phyloP scores from a whole-genome alignment of 2,329 filamentous ascomycete species.

The Microascus cirrosus region DNA sequence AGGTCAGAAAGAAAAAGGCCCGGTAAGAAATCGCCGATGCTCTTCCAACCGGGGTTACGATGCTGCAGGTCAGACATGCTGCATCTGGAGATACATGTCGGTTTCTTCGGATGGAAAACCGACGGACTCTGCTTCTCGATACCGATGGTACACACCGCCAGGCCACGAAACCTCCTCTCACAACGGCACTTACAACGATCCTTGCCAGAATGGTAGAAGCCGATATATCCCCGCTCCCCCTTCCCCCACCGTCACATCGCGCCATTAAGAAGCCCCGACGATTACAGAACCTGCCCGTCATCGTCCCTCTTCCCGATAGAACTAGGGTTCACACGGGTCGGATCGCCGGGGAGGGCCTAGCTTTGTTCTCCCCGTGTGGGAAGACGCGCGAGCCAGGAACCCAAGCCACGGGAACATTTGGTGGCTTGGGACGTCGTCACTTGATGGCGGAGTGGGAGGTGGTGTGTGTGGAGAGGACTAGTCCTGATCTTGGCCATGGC shows the following conservation, averaged over 20 bases:
- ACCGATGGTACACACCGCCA: too few species aligned
- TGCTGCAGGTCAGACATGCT: too few species aligned
- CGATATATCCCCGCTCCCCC: not conserved
- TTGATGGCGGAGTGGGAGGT: not conserved
- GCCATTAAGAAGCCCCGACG: not conserved
- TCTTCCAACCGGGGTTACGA: too few species aligned
- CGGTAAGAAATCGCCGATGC: too few species aligned
- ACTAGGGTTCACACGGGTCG: not conserved
- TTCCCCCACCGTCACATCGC: not conserved
- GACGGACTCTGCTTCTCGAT: too few species aligned
- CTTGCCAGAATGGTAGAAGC: not conserved
- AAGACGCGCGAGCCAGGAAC: not conserved
- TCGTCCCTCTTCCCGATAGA: not conserved
- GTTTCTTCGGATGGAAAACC: too few species aligned
- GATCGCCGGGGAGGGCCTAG: not conserved
- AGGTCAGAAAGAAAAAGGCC: not conserved
- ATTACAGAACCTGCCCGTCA: not conserved
- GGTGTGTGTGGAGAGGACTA: not conserved
- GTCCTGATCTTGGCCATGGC: not conserved
- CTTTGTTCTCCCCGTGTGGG: not conserved
- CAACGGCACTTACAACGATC: not conserved
- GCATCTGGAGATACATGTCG: too few species aligned
- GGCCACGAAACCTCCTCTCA: too few species aligned
- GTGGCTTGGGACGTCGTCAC: not conserved
- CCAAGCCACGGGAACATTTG: not conserved